These are phyloP conservation scores for Oenanthe sinensis DNA, from an alignment of 129 eudicot species.

Conservation along the genomic window DNA sequence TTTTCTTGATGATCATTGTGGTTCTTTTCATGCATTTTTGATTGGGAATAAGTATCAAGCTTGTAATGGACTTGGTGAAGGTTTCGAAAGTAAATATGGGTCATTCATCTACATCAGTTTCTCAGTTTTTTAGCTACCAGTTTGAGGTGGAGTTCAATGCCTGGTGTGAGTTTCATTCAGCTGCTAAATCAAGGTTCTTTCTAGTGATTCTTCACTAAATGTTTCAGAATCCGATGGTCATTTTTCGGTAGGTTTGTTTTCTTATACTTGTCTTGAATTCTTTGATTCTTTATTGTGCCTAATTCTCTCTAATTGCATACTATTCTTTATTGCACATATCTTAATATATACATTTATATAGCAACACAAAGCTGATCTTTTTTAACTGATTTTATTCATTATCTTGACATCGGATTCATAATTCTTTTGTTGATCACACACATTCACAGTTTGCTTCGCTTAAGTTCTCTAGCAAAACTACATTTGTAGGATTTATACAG, in stretches of 20 bases:
- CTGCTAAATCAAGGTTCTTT: conserved; percentile 14
- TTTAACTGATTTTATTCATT: conserved; percentile 18
- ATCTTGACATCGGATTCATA: conserved; percentile 73
- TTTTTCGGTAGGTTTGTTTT: conserved; percentile 27
- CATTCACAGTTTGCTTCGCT: conserved; percentile 43
- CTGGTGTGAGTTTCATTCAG: conserved; percentile 30
- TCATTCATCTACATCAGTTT: conserved; percentile 15
- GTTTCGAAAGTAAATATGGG: conserved; percentile 14
- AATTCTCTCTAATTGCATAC: conserved; percentile 12
- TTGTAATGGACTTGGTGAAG: conserved; percentile 42
- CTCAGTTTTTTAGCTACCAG: conserved; percentile 29
- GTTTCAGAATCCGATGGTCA: conserved; percentile 69
- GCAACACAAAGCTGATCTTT: conserved; percentile 23
- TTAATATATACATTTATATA: conserved; percentile 22
- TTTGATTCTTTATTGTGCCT: conserved; percentile 52
- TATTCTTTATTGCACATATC: conserved; percentile 72
- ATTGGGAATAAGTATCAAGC: conserved; percentile 8
- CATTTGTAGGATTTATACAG: background rate
- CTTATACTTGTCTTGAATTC: conserved; percentile 25
- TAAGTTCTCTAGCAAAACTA: conserved; percentile 12
- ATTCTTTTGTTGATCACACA: conserved; percentile 22
- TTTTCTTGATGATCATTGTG: conserved; percentile 20
- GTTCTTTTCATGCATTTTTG: conserved; percentile 18
- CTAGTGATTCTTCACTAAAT: conserved; percentile 29
- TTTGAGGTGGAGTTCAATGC: conserved; percentile 26